Evolutionary conservation across 129 eudicot species (phyloP).

Genomic region (Lactuca saligna): DNA sequence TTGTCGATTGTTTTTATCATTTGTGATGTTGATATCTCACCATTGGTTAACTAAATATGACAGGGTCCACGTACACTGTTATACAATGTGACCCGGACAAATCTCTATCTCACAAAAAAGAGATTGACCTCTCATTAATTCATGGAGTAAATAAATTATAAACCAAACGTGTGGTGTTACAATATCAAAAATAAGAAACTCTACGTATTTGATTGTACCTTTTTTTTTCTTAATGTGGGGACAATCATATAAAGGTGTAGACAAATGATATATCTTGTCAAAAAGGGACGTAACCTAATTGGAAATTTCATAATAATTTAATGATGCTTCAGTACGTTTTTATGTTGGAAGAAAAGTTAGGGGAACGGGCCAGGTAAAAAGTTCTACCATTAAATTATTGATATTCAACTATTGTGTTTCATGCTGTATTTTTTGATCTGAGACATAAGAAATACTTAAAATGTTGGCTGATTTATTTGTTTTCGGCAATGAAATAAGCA

Average conservation of each 20-base stretch:
- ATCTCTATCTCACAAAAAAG: not conserved
- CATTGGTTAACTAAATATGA: not conserved
- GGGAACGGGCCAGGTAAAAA: not conserved
- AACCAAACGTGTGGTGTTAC: not conserved
- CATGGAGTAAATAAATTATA: not conserved
- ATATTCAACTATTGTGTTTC: not conserved
- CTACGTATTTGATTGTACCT: not conserved
- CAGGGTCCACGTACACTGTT: not conserved
- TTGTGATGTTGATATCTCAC: not conserved
- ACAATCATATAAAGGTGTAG: not conserved
- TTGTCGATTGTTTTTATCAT: too few relatives aligned
- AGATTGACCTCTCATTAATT: too few relatives aligned
- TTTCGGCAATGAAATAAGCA: not conserved
- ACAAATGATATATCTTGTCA: constrained; percentile 25
- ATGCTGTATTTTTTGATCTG: not conserved
- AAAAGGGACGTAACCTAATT: constrained; percentile 16
- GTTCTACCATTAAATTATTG: not conserved
- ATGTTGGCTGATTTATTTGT: not conserved
- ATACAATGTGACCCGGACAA: not conserved
- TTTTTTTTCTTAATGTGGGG: not conserved
- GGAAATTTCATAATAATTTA: not conserved
- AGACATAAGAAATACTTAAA: not conserved
- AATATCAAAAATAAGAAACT: not conserved
- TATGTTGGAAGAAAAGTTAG: not conserved
- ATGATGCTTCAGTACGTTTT: not conserved